phyloP scores from a whole-genome alignment of 257 asterid species.

The Solanum piurae region DNA sequence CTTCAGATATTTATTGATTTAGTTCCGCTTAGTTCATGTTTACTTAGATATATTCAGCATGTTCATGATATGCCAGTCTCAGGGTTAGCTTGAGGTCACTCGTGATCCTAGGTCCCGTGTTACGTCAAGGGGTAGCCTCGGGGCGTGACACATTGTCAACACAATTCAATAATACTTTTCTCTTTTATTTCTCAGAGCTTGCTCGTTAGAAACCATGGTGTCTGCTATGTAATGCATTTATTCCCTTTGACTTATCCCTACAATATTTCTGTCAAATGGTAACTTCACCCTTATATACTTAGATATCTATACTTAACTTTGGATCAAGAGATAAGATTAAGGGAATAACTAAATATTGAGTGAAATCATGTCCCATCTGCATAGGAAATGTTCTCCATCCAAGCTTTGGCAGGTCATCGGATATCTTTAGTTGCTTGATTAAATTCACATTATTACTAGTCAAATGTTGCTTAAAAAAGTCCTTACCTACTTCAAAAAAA shows the following conservation, averaged over 20 bases:
- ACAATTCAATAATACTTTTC: background rate
- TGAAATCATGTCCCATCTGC: background rate
- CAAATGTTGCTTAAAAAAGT: background rate
- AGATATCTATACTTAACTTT: background rate
- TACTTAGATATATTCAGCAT: too few relatives aligned
- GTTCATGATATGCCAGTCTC: too few relatives aligned
- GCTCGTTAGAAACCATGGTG: background rate
- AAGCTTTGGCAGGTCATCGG: background rate
- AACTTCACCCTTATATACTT: background rate
- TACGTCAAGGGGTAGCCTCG: too few relatives aligned
- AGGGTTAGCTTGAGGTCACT: too few relatives aligned
- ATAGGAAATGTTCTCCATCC: background rate
- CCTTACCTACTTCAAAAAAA: background rate
- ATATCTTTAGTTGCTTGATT: background rate
- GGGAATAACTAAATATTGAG: background rate
- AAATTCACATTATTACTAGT: background rate
- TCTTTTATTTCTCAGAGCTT: background rate
- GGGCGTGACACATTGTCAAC: background rate
- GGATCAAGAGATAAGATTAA: background rate
- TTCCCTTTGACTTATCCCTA: background rate
- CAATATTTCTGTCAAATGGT: background rate
- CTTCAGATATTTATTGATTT: too few relatives aligned
- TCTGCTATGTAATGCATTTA: background rate
- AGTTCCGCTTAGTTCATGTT: too few relatives aligned
- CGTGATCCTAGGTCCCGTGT: too few relatives aligned